Evolutionary conservation across 768 basidiomycete genomes (phyloP).

Genomic region (Macrolepiota fuliginosa): DNA sequence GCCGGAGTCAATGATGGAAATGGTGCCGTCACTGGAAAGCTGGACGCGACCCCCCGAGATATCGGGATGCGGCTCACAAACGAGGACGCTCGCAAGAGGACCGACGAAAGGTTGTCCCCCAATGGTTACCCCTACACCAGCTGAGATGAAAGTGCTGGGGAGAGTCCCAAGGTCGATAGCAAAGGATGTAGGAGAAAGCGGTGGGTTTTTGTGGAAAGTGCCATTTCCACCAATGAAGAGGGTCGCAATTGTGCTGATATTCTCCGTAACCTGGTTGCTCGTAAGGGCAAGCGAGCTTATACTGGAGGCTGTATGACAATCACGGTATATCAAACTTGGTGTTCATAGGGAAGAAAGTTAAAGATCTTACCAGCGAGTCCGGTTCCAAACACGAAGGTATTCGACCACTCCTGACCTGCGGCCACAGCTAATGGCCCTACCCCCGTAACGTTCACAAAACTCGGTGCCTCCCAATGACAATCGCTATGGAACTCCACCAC

Average conservation of each 20-base stretch:
- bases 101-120: not conserved
- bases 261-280: not conserved
- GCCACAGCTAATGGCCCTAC: not conserved
- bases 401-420: not conserved
- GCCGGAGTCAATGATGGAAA: slow-evolving; percentile 3
- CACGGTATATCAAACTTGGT: not conserved
- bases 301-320: not conserved
- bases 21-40: not conserved
- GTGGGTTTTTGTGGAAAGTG: not conserved
- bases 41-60: slow-evolving; percentile 9
- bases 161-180: slow-evolving; percentile 6
- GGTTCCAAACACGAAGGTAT: not conserved
- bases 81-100: slow-evolving; percentile 6
- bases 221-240: slow-evolving; percentile 8
- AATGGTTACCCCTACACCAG: not conserved
- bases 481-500: slow-evolving; percentile 8
- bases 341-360: not conserved
- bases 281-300: slow-evolving; percentile 1
- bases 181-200: not conserved
- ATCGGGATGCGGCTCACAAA: slow-evolving; percentile 3
- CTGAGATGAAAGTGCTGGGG: not conserved
- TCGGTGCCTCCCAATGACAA: slow-evolving; percentile 9
- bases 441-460: not conserved
- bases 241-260: not conserved
- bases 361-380: not conserved